Evolutionary conservation across 148 eudicot genomes (phyloP), one percentile per base, ranked within the genome.

Genomic region (Vaccinium macrocarpon): DNA sequence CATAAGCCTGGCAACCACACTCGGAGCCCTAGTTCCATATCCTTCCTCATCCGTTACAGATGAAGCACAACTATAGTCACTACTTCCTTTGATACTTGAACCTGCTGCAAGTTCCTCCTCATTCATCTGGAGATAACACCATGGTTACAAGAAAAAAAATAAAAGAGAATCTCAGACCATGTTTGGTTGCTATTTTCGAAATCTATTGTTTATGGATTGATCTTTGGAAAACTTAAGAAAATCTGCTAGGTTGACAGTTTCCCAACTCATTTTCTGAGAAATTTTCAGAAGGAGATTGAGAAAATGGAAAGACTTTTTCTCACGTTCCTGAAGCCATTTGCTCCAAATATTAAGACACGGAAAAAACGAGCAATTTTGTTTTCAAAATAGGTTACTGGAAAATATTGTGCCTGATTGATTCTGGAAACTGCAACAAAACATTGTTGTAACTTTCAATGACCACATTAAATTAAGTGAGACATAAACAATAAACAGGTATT

Each of bases 1-100:
- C 99, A 96, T 96, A 32, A 96, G 97, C 91, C 97, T 91, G 16
- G 98, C 99, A 62, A 96, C 94, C 35, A 96, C 99, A 38, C 97
- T 90, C 2, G 98, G 99, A 35, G 94, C 93, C 89, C 86, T 93
- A 21, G 87, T 78, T 62, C 92, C 93, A 66, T 78, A 89, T 73
- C 86, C 85, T 66, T 96, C 99, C 75, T 96, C 99, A 84, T 94
- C 98, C 2, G 95, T 93, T 52, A 94, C 87, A 29, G 99, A 96
- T 21, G 99, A 94, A 84, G 95, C 92, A 86, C 92, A 92, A 68
- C 99, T 94, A 78, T 94, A 93, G 42, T 93, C 97, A 78, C 99
- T 93, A 75, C 92, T 88, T 81, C 91, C 96, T 86, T 87, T 93
- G 76, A 91, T 57, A 85, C 95, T 92, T 15, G 90, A 88, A 71